Percentiles rank a stretch among this genome's conserved stretches.
Conservation (phyloP, 129 eudicot genomes). For the Calendula officinalis region DNA sequence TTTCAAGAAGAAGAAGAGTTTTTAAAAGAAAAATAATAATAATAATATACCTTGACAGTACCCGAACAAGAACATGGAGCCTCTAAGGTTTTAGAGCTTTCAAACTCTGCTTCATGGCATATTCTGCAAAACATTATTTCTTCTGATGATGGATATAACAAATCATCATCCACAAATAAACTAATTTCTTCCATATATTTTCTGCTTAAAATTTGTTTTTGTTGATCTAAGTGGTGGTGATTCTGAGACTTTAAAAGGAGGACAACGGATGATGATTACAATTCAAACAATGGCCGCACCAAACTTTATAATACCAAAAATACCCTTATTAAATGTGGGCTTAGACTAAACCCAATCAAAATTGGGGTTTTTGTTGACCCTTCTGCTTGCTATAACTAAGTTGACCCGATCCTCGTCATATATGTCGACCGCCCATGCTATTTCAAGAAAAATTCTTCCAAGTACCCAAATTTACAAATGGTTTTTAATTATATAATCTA, state of each 20-base stretch:
- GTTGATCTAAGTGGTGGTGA: slow-evolving; percentile 1
- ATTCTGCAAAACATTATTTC: slow-evolving; percentile 19
- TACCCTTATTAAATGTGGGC: slow-evolving; percentile 13
- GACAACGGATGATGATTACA: neutral
- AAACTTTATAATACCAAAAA: slow-evolving; percentile 6
- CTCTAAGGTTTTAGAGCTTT: slow-evolving; percentile 18
- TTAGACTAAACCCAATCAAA: neutral
- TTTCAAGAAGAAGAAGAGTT: neutral
- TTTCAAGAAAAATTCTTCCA: too few relatives aligned
- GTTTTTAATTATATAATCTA: too few relatives aligned
- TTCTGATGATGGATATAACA: slow-evolving; percentile 19
- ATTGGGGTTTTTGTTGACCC: slow-evolving; percentile 14
- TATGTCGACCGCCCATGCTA: too few relatives aligned
- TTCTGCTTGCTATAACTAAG: neutral
- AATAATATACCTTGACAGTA: slow-evolving; percentile 20
- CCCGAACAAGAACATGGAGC: slow-evolving; percentile 25
- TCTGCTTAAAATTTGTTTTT: neutral
- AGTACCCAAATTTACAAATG: too few relatives aligned
- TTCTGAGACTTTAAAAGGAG: slow-evolving; percentile 12
- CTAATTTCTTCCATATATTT: slow-evolving; percentile 19
- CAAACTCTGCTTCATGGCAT: slow-evolving; percentile 30
- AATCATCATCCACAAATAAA: neutral
- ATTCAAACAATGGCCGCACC: neutral
- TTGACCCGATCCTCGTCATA: slow-evolving; percentile 1
- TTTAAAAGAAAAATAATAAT: neutral